Evolutionary conservation across 2,329 filamentous ascomycete genomes (phyloP).

Genomic region (Dothideomycetes sp.): DNA sequence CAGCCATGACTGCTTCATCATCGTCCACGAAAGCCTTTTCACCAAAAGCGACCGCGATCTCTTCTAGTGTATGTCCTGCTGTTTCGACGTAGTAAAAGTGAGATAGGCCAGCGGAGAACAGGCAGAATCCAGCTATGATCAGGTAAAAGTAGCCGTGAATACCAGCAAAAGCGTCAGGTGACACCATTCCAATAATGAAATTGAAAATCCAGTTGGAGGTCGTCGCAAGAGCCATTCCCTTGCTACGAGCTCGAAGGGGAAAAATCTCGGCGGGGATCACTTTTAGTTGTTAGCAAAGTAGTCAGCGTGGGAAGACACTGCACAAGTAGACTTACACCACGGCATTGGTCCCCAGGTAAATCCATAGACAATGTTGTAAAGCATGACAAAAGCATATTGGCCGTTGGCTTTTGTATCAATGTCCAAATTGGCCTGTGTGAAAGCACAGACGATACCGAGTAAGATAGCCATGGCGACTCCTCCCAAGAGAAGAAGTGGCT

Average conservation of each 20-base stretch:
- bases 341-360: conserved; percentile 92
- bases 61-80: conserved; percentile 24
- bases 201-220: conserved; percentile 34
- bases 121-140: conserved; percentile 31
- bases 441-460: conserved; percentile 79
- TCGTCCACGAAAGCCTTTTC: conserved; percentile 27
- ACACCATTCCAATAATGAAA: conserved; percentile 30
- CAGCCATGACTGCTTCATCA: conserved; percentile 9
- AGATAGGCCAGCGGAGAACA: conserved; percentile 24
- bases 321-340: too few species aligned
- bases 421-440: conserved; percentile 62
- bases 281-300: too few species aligned
- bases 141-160: conserved; percentile 34
- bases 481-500: conserved; percentile 74
- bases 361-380: conserved; percentile 91
- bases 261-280: conserved; percentile 94
- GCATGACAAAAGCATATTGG: conserved; percentile 87
- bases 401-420: conserved; percentile 62
- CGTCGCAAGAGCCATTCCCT: conserved; percentile 87
- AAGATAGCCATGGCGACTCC: conserved; percentile 79
- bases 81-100: conserved; percentile 34
- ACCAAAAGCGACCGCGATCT: conserved; percentile 31
- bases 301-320: too few species aligned
- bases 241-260: conserved; percentile 85
- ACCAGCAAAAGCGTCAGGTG: conserved; percentile 29